Evolutionary conservation across 192 early-diverging fungal genomes (phyloP).

Genomic region (Geranomyces variabilis): DNA sequence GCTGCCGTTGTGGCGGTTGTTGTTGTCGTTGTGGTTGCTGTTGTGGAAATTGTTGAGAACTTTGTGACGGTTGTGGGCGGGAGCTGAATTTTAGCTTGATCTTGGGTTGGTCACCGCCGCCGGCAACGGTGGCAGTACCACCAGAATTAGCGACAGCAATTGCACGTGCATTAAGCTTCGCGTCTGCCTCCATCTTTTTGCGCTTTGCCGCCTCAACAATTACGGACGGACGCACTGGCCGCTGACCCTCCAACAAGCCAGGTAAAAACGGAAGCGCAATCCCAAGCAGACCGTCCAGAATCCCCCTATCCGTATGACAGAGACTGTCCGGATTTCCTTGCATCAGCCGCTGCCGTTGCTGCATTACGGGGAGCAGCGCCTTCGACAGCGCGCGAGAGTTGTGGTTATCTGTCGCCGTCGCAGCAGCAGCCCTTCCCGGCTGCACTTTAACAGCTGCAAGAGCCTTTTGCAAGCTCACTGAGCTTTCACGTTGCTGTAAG

Average conservation of each 20-base stretch:
- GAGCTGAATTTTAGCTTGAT: slow-evolving; percentile 18
- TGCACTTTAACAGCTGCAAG: background rate
- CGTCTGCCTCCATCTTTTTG: background rate
- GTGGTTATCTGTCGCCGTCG: too few relatives aligned
- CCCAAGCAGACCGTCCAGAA: slow-evolving; percentile 24
- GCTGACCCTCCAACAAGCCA: slow-evolving; percentile 23
- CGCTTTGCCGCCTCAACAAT: background rate
- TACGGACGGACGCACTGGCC: background rate
- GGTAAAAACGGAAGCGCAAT: slow-evolving; percentile 13
- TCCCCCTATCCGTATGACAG: slow-evolving; percentile 21
- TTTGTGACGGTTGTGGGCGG: background rate
- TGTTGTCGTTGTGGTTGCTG: background rate
- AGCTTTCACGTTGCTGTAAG: background rate
- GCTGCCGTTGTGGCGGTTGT: background rate
- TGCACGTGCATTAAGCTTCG: too few relatives aligned
- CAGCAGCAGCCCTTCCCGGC: background rate
- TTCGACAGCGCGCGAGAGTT: slow-evolving; percentile 4
- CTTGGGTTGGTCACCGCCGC: slow-evolving; percentile 3
- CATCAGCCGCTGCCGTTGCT: slow-evolving; percentile 9
- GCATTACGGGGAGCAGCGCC: slow-evolving; percentile 11
- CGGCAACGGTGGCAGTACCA: background rate
- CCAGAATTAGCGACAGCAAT: background rate
- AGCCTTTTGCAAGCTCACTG: background rate
- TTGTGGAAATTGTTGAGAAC: background rate
- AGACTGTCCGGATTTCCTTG: background rate